Conservation (phyloP, 1,284 basidiomycete genomes). For the Agaricales sp. region DNA sequence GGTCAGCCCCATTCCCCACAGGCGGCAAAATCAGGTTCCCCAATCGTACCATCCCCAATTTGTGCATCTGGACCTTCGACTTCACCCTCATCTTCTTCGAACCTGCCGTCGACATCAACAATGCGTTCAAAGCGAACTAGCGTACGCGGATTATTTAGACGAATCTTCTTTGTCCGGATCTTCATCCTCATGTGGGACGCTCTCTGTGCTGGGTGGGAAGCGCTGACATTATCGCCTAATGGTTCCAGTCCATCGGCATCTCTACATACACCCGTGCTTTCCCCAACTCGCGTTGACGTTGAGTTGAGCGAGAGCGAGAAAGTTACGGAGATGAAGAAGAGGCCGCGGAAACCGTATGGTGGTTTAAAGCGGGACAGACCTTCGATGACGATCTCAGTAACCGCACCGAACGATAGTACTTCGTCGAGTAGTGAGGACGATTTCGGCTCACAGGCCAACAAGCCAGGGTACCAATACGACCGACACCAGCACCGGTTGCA, state of each 20-base stretch:
- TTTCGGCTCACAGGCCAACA: neutral
- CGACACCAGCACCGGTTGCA: neutral
- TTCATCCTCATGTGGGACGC: neutral
- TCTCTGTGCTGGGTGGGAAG: neutral
- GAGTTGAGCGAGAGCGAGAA: no score
- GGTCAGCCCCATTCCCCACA: constrained; percentile 19
- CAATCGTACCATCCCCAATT: constrained; percentile 16
- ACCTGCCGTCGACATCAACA: neutral
- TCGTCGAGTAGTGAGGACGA: neutral
- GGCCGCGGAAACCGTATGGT: neutral
- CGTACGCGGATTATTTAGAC: constrained; percentile 27
- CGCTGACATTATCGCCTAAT: neutral
- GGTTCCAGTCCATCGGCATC: no score
- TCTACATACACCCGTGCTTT: no score
- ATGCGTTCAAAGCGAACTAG: constrained; percentile 10
- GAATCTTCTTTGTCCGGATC: constrained; percentile 32
- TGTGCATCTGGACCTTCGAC: constrained; percentile 17
- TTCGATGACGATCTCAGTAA: neutral
- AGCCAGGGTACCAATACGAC: neutral
- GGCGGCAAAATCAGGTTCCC: constrained; percentile 18
- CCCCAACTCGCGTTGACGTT: no score
- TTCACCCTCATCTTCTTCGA: neutral
- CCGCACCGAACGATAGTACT: neutral
- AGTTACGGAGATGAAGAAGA: no score
- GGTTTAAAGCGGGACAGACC: neutral